phyloP scores from a whole-genome alignment of 2,329 filamentous ascomycete genomes.

The Simplicillium aogashimaense region DNA sequence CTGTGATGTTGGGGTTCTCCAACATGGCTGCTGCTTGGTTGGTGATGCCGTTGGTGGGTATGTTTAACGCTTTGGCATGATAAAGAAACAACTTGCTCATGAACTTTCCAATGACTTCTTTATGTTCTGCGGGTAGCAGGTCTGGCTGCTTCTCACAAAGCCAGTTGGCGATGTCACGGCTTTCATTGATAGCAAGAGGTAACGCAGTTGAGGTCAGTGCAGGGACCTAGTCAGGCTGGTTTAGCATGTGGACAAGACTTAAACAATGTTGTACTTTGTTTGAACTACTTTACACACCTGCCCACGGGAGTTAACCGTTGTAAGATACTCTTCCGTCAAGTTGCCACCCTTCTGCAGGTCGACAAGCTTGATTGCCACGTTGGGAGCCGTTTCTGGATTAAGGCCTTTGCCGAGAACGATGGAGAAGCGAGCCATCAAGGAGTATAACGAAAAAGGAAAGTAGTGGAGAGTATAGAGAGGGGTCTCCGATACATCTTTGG shows the following conservation, averaged over 20 bases:
- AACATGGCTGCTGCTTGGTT: constrained; percentile 18
- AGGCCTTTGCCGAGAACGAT: constrained; percentile 14
- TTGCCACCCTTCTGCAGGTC: constrained; percentile 16
- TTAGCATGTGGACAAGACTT: neutral
- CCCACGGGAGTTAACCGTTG: constrained; percentile 15
- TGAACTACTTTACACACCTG: constrained; percentile 12
- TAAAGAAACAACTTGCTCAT: constrained; percentile 16
- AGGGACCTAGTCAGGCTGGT: constrained; percentile 12
- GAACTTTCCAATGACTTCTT: constrained; percentile 11
- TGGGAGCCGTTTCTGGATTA: constrained; percentile 14
- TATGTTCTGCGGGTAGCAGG: constrained; percentile 14
- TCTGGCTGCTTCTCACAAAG: constrained; percentile 17
- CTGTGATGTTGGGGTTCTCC: constrained; percentile 14
- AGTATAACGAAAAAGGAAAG: constrained; percentile 20
- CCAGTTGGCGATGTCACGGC: constrained; percentile 17
- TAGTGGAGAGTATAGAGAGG: constrained; percentile 17
- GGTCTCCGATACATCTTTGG: neutral
- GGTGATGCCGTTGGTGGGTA: constrained; percentile 14
- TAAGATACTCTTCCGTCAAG: constrained; percentile 17
- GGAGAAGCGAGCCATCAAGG: constrained; percentile 18
- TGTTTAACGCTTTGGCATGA: constrained; percentile 14
- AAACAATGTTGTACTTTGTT: neutral
- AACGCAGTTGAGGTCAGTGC: constrained; percentile 14
- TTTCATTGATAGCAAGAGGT: constrained; percentile 12
- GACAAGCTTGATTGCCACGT: constrained; percentile 15